Evolutionary conservation across 768 basidiomycete species (phyloP).

Genomic region (Pulveroboletus sp.): DNA sequence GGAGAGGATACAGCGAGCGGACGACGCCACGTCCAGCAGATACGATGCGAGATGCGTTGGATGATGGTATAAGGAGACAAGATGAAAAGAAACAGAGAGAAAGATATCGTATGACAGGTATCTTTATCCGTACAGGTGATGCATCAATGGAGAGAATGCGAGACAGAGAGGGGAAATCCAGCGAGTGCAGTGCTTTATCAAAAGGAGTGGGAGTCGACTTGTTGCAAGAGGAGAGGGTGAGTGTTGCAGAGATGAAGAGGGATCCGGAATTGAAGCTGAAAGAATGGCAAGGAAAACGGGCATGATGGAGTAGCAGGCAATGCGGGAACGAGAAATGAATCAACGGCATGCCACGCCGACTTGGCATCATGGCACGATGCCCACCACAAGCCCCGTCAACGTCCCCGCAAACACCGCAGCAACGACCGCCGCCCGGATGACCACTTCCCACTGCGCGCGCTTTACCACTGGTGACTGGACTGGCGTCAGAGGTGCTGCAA

Average conservation of each 20-base stretch:
- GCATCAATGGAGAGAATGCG: not conserved
- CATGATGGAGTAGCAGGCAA: no score
- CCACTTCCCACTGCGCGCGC: slow-evolving; percentile 86
- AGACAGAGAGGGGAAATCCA: no score
- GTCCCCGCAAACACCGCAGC: slow-evolving; percentile 40
- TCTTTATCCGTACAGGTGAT: not conserved
- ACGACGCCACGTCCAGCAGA: not conserved
- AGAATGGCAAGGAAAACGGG: no score
- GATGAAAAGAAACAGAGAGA: no score
- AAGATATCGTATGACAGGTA: not conserved
- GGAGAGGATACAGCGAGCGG: not conserved
- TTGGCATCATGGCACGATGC: slow-evolving; percentile 10
- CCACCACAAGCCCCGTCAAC: slow-evolving; percentile 32
- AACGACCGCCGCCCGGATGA: slow-evolving; percentile 54
- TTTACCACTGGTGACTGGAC: slow-evolving; percentile 67
- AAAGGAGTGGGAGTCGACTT: not conserved
- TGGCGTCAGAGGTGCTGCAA: slow-evolving; percentile 65
- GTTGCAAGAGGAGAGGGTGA: not conserved
- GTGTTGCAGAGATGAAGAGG: no score
- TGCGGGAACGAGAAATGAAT: not conserved
- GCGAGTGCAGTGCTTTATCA: no score
- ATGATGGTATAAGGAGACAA: not conserved
- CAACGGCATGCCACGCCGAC: not conserved
- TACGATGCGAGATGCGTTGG: not conserved
- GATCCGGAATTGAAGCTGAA: no score